Evolutionary conservation across 371 early-diverging fungal species (phyloP), one percentile per base, ranked within the genome.

Genomic region (Apophysomyces variabilis): DNA sequence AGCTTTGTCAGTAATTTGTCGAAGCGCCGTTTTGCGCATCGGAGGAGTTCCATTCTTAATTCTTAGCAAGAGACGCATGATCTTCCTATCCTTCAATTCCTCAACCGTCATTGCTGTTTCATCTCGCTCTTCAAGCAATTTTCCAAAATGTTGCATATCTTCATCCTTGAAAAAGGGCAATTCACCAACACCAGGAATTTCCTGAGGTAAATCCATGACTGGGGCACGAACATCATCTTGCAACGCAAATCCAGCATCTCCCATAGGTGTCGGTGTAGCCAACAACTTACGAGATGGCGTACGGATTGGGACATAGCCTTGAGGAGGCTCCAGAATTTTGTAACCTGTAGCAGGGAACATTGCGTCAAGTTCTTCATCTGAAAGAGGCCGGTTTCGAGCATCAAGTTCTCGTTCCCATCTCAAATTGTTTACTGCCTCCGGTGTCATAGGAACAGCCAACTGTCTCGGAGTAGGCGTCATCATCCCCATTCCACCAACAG

Each of bases 21-120:
- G 89, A 67, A 97, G 81, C 0, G 98, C 95, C 14, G 87, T 82
- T 73, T 97, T 97, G 65, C 99, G 92, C 90, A 94, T 89, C 5
- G 96, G 94, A 4, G 98, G 57, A 1, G 96, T 92, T 54, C 99
- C 99, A 68, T 99, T 99, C 86, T 99, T 99, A 81, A 99, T 96
- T 72, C 94, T 94, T 37, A 99, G 83, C 65, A 99, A 73, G 57
- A 98, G 75, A 26, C 97, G 87, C 96, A 98, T 92, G 64, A 98
- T 96, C 74, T 96, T 95, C 46, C 98, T 87, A 75, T 98, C 98
- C 77, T 93, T 95, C 61, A 93, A 76, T 68, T 98, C 99, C 43
- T 93, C 97, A 3, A 92, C 83, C 4, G 92, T 85, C 81, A 98
- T 76, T 45, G 87, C 82, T n/a, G 85, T 82, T 62, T 98, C 98